These are phyloP conservation scores for Leavenworthia alabamica DNA, from an alignment of 345 rosid genomes.

Conservation along the genomic window DNA sequence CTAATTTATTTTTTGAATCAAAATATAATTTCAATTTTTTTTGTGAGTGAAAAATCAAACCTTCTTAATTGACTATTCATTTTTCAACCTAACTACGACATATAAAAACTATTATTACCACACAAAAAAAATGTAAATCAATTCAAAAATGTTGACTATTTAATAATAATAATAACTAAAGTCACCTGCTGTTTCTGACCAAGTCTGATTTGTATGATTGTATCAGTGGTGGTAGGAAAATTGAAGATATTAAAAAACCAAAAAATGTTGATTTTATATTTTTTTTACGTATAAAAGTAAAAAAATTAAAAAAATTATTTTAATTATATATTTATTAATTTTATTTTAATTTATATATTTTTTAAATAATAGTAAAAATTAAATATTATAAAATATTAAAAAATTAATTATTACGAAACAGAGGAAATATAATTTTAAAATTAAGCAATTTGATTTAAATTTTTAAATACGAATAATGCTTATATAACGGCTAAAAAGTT, in stretches of 20 bases:
- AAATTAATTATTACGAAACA: too few relatives aligned
- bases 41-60: slow-evolving; percentile 17
- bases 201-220: slow-evolving; percentile 7
- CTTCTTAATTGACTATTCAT: slow-evolving; percentile 24
- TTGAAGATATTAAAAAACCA: neutral
- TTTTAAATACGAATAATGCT: neutral
- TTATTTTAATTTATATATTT: too few relatives aligned
- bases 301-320: too few relatives aligned
- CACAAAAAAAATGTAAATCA: neutral
- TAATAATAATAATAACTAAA: neutral
- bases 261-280: too few relatives aligned
- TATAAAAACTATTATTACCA: slow-evolving; percentile 9
- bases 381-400: too few relatives aligned
- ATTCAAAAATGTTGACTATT: slow-evolving; percentile 19
- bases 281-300: too few relatives aligned
- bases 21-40: neutral
- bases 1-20: slow-evolving; percentile 22
- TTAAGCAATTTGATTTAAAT: slow-evolving; percentile 1
- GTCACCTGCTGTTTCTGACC: slow-evolving; percentile 33
- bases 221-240: neutral
- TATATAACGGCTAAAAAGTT: slow-evolving; percentile 24
- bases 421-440: too few relatives aligned
- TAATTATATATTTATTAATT: too few relatives aligned
- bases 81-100: slow-evolving; percentile 13
- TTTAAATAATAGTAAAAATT: too few relatives aligned